These are phyloP conservation scores for Tulasnella sp. DNA, from an alignment of 768 basidiomycete species.

Conservation along the genomic window DNA sequence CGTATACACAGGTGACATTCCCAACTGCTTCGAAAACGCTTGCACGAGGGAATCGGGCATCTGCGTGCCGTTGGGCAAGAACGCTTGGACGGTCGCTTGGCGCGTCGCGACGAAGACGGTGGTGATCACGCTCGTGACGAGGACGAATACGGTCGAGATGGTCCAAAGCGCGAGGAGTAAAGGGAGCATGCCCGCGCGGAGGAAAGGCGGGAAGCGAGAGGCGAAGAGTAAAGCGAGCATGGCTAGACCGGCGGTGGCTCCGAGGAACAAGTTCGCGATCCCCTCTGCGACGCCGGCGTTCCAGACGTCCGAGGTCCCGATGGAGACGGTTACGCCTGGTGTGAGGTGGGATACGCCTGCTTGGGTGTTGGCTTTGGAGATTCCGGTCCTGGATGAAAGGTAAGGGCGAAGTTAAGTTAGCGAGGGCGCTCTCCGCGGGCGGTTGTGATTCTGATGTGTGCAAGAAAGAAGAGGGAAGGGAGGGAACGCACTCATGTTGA, in stretches of 20 bases:
- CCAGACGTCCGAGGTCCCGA: conserved; percentile 14
- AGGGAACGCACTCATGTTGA: neutral
- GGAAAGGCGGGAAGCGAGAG: neutral
- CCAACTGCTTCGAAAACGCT: neutral
- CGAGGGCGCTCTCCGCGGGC: neutral
- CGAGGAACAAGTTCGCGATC: neutral
- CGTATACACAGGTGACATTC: neutral
- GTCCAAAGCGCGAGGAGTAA: neutral
- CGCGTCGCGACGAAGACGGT: conserved; percentile 9
- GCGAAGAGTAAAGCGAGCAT: neutral
- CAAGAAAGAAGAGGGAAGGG: neutral
- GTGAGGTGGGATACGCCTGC: neutral
- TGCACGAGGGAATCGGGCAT: conserved; percentile 2
- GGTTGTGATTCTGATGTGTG: neutral
- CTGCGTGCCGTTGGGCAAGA: neutral
- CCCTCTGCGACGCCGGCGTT: conserved; percentile 6
- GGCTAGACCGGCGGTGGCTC: neutral
- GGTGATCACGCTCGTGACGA: conserved; percentile 5
- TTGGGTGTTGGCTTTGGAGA: conserved; percentile 9
- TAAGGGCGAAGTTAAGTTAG: neutral
- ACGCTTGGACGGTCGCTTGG: neutral
- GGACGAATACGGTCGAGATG: neutral
- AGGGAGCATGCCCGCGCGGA: neutral
- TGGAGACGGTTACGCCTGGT: neutral
- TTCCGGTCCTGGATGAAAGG: neutral